These are phyloP conservation scores for Mollisiaceae sp. DNA, from an alignment of 2,329 filamentous ascomycete genomes.

Conservation along the genomic window DNA sequence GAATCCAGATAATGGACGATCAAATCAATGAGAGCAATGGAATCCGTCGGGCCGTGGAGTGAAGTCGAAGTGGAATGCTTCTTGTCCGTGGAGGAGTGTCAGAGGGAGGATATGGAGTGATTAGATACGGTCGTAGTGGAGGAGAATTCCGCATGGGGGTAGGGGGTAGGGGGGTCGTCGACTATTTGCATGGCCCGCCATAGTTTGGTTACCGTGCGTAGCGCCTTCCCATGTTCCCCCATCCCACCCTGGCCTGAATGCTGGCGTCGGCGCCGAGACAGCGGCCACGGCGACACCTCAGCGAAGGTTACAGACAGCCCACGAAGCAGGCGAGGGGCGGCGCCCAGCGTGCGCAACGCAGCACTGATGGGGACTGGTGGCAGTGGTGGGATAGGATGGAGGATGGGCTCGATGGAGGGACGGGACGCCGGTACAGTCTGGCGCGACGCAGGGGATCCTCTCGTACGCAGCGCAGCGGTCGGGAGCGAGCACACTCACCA, in stretches of 20 bases:
- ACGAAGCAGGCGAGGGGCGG: slow-evolving; percentile 6
- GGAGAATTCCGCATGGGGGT: neutral
- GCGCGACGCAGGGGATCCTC: neutral
- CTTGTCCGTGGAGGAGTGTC: neutral
- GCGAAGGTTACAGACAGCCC: neutral
- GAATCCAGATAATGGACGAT: slow-evolving; percentile 14
- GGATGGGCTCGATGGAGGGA: neutral
- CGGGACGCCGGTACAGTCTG: neutral
- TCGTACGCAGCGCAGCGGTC: neutral
- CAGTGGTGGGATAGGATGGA: neutral
- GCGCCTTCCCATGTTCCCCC: neutral
- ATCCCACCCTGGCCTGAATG: too few species aligned
- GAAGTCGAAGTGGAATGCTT: slow-evolving; percentile 11
- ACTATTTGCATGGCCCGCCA: neutral
- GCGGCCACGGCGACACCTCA: neutral
- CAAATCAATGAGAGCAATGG: slow-evolving; percentile 9
- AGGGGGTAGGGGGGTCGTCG: neutral
- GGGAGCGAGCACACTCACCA: too few species aligned
- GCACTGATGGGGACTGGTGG: neutral
- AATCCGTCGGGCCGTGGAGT: neutral
- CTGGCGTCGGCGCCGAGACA: neutral
- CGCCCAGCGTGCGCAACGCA: neutral
- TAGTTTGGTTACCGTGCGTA: neutral
- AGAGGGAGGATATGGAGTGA: slow-evolving; percentile 4
- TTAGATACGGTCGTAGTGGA: slow-evolving; percentile 14